Conservation (phyloP, 805 yeast species). For the Metschnikowia proteae region DNA sequence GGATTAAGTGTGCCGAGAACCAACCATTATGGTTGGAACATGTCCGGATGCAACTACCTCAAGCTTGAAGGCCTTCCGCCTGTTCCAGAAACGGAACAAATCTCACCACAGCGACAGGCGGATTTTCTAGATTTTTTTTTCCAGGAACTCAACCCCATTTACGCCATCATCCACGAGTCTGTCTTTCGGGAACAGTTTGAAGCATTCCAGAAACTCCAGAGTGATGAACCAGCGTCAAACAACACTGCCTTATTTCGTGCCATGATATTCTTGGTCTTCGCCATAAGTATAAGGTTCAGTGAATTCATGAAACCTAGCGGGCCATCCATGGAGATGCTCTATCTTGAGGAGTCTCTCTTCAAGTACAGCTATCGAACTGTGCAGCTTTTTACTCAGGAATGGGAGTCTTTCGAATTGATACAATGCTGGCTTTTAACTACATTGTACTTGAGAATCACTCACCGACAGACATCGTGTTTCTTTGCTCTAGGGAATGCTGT, state of each 20-base stretch:
- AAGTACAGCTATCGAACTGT: constrained; percentile 37
- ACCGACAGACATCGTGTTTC: constrained; percentile 43
- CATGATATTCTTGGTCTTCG: constrained; percentile 45
- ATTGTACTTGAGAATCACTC: constrained; percentile 40
- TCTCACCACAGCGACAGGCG: constrained; percentile 6
- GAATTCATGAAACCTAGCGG: constrained; percentile 33
- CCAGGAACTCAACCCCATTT: constrained; percentile 49
- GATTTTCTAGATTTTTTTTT: constrained; percentile 41
- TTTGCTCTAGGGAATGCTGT: constrained; percentile 41
- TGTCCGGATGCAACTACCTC: constrained; percentile 55
- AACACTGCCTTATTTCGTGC: constrained; percentile 50
- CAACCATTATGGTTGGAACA: constrained; percentile 65
- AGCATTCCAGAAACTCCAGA: constrained; percentile 18
- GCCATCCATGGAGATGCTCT: constrained; percentile 21
- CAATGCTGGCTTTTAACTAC: constrained; percentile 49
- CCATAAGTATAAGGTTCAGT: constrained; percentile 48
- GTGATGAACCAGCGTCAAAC: constrained; percentile 20
- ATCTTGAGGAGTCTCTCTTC: constrained; percentile 42
- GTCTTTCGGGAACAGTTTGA: constrained; percentile 50
- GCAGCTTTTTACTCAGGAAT: constrained; percentile 42
- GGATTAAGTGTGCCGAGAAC: constrained; percentile 47
- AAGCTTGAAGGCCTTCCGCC: constrained; percentile 31
- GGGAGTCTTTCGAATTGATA: constrained; percentile 49
- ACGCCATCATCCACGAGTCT: constrained; percentile 49
- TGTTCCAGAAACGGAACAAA: constrained; percentile 22